phyloP scores from a whole-genome alignment of 768 basidiomycete genomes.

The Fomitopsis pulvina region DNA sequence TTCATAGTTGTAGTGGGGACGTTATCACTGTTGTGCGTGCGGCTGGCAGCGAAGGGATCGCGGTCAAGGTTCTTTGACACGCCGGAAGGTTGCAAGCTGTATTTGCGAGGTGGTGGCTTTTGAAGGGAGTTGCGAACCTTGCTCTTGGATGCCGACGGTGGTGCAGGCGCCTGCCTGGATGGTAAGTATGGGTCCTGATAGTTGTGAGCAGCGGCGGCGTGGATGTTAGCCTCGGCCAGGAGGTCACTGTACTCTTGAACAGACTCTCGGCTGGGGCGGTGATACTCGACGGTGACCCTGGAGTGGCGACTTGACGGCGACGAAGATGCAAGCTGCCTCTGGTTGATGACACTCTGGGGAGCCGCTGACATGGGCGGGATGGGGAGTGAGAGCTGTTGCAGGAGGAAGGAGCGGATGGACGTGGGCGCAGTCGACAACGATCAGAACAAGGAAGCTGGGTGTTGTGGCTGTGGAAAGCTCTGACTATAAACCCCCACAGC shows the following conservation, averaged over 20 bases:
- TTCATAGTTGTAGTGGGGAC: slow-evolving; percentile 26
- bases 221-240: slow-evolving; percentile 50
- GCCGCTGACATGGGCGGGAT: slow-evolving; percentile 18
- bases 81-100: slow-evolving; percentile 34
- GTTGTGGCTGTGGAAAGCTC: slow-evolving; percentile 1
- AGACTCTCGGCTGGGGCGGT: slow-evolving; percentile 66
- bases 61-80: slow-evolving; percentile 35
- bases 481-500: not conserved
- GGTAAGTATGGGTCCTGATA: slow-evolving; percentile 37
- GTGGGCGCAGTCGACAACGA: not conserved
- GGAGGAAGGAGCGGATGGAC: not conserved
- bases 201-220: slow-evolving; percentile 44
- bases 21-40: slow-evolving; percentile 23
- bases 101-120: slow-evolving; percentile 52
- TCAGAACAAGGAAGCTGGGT: slow-evolving; percentile 1
- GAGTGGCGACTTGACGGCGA: slow-evolving; percentile 34
- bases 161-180: slow-evolving; percentile 38
- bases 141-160: slow-evolving; percentile 24
- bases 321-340: slow-evolving; percentile 35
- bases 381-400: not conserved
- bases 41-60: slow-evolving; percentile 53
- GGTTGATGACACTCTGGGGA: slow-evolving; percentile 42
- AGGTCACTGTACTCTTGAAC: slow-evolving; percentile 76
- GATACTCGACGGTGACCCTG: slow-evolving; percentile 65
- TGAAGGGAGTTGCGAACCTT: slow-evolving; percentile 51